Evolutionary conservation across 78 protist genomes (phyloP).

Genomic region (Pigoraptor vietnamica): DNA sequence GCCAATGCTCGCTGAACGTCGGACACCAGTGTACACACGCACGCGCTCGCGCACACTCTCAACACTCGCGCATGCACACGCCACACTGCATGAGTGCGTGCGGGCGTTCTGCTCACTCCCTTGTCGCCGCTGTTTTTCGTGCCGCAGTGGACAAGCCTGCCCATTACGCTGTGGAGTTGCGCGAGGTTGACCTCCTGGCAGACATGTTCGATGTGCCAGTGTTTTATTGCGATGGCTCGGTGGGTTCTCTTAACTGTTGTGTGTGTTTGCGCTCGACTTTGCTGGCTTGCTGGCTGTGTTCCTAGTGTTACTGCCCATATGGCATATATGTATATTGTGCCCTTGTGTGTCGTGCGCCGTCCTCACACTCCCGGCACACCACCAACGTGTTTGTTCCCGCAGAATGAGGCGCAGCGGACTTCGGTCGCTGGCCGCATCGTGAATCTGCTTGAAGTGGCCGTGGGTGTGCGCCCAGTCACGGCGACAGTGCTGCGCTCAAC

Average conservation of each 20-base stretch:
- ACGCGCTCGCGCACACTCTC: too few species aligned
- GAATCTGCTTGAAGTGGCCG: neutral
- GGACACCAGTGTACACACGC: too few species aligned
- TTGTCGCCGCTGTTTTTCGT: neutral
- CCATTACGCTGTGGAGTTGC: neutral
- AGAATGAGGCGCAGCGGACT: neutral
- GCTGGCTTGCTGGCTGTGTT: neutral
- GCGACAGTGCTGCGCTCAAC: neutral
- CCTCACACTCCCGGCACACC: too few species aligned
- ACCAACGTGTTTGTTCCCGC: too few species aligned
- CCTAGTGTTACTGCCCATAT: too few species aligned
- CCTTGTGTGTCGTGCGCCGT: too few species aligned
- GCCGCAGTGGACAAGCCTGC: neutral
- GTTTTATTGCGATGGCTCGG: neutral
- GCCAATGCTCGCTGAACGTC: too few species aligned
- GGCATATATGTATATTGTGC: too few species aligned
- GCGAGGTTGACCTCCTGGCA: neutral
- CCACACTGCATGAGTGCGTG: too few species aligned
- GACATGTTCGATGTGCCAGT: neutral
- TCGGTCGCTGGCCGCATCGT: neutral
- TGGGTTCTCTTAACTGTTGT: neutral
- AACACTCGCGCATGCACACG: too few species aligned
- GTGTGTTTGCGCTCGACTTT: neutral
- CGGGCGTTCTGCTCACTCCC: neutral
- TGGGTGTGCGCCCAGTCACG: neutral